Base-by-base conservation (phyloP, 345 rosid genomes). In the Balakata baccata region DNA sequence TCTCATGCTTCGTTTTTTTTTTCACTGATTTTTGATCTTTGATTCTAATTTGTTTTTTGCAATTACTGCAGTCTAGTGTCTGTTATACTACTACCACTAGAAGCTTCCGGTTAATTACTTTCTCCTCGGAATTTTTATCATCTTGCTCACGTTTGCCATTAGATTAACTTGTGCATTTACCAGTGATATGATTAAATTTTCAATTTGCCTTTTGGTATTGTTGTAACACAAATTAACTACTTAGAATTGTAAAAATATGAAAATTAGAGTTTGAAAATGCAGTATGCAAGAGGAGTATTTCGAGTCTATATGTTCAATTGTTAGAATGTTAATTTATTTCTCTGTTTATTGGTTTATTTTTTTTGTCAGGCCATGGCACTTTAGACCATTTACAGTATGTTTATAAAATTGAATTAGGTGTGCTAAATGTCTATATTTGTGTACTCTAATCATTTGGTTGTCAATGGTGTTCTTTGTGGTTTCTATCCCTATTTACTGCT, bases 111-210 rank as follows among this genome's bases (percentile, higher is more conserved):
- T 90, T 43, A 94, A 94, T 72, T 94, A 90, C 77, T 39, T 94
- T 8, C 82, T 94, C 11, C 93, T 94, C 5, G 89, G 82, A 20
- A 69, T 94, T 73, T 94, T 94, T 74, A 94, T 98, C 37, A 41
- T 88, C 70, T 58, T 88, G 71, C 81, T 94, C 6, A 89, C 95
- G 14, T 92, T 92, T 69, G 92, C 85, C 0, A 81, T 94, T 75
- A 98, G 98, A 67, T 77, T 94, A 82, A 89, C 91, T n/a, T 92
- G 98, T 34, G 91, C 98, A 1, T 94, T 89, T 18, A 94, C 98
- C 25, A 84, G 88, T 69, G 91, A 94, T 87, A 74, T 80, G 77
- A 3, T 75, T 38, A 9, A 11, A 25, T 4, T 43, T 54, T 74
- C 38, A 12, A 18, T 53, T 62, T 69, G n/a, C 14, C 3, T 18